Base-by-base conservation (phyloP, 768 basidiomycete species). In the Collybia mongolica region DNA sequence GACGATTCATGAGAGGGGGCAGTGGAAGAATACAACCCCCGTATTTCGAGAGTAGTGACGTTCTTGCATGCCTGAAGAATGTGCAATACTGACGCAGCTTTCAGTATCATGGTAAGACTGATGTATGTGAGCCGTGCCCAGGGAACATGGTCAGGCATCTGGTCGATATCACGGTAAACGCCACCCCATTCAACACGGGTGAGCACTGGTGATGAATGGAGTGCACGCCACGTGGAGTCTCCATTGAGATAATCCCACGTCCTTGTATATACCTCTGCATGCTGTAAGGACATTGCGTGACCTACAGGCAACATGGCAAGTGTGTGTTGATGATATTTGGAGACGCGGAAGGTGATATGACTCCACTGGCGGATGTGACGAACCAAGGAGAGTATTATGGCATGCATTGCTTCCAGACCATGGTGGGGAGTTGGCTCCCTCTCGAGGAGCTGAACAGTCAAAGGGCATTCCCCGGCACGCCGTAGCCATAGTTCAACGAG, bases 401-500 rank as follows among this genome's bases (percentile, higher is more conserved):
- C 17, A n/a, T 48, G 8, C 2, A 39, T 39, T 12, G 22, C 47
- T 32, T 48, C 15, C 3, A 26, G 28, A 7, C 28, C 47, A 17
- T 15, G 3, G 19, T 2, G 32, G 17, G 17, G 7, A 14, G 47
- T 36, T 8, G 7, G 11, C 1, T 2, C 9, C 6, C 23, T 39
- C 19, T 48, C 37, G 12, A 32, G 20, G 14, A 48, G 26, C 19
- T n/a, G 20, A 5, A 48, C 7, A 28, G 38, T 20, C 3, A 62
- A 51, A 0, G 58, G 55, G 24, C 44, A 44, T 0, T 36, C 42
- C 3, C 49, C 44, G 5, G 59, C 54, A 22, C 57, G 56, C 22
- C 42, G 45, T 0, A 62, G 49, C 61, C 61, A 62, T 9, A 52
- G 22, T 17, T 32, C 8, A 9, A 50, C 28, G 2, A 48, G 20